These are phyloP conservation scores for Tetrahymena borealis DNA, from an alignment of 73 alveolate species.

Conservation along the genomic window DNA sequence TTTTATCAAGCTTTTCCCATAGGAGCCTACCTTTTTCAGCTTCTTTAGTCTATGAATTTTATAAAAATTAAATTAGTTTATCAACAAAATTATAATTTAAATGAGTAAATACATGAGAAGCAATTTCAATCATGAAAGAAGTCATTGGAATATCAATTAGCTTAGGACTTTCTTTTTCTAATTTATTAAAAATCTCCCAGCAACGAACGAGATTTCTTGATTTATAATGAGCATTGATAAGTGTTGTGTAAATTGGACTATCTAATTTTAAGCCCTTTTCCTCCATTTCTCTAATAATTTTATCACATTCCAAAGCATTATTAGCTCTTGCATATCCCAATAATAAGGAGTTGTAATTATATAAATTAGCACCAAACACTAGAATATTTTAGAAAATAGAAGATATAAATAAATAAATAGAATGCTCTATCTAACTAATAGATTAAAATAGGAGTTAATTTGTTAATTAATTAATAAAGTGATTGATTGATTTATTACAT, in stretches of 20 bases:
- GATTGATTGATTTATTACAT: not conserved
- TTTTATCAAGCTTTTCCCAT: slow-evolving; percentile 31
- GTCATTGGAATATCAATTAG: slow-evolving; percentile 31
- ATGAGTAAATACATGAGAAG: slow-evolving; percentile 38
- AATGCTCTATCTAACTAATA: too few species aligned
- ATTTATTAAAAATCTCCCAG: slow-evolving; percentile 61
- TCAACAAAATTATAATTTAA: not conserved
- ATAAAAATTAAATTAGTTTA: not conserved
- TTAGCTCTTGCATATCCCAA: slow-evolving; percentile 50
- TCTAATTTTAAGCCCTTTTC: slow-evolving; percentile 52
- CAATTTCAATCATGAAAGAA: slow-evolving; percentile 63
- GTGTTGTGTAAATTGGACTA: slow-evolving; percentile 58
- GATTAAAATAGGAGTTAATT: too few species aligned
- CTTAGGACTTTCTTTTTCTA: not conserved
- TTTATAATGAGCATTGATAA: slow-evolving; percentile 57
- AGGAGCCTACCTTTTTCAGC: slow-evolving; percentile 60
- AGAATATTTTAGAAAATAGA: too few species aligned
- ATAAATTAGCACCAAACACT: slow-evolving; percentile 13
- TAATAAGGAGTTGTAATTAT: slow-evolving; percentile 45
- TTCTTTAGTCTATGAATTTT: slow-evolving; percentile 46
- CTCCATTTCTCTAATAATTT: slow-evolving; percentile 53
- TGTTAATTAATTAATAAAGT: too few species aligned
- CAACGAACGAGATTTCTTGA: slow-evolving; percentile 42
- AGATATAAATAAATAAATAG: too few species aligned
- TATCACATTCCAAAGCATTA: slow-evolving; percentile 49